Evolutionary conservation across 1,284 basidiomycete genomes (phyloP).

Genomic region (Amylostereum areolatum): DNA sequence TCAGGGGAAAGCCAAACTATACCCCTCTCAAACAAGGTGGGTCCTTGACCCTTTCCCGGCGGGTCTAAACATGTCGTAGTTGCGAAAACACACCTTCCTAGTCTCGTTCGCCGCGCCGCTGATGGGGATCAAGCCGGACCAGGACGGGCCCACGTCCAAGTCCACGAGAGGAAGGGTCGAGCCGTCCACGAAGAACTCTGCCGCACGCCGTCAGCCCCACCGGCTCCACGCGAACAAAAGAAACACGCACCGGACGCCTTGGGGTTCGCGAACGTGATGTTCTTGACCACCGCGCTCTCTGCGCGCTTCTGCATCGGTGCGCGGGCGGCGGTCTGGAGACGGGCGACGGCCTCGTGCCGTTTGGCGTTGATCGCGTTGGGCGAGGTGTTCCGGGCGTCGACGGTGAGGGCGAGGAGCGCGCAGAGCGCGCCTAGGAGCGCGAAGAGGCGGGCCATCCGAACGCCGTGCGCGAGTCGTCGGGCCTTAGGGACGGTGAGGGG

Average conservation of each 20-base stretch:
- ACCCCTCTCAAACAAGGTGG: too few relatives aligned
- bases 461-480: too few relatives aligned
- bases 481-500: too few relatives aligned
- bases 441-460: constrained; percentile 3
- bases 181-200: constrained; percentile 73
- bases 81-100: constrained; percentile 43
- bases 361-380: constrained; percentile 1
- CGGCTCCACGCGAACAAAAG: not conserved
- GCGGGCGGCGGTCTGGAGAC: not conserved
- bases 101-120: constrained; percentile 55
- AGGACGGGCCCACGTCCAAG: constrained; percentile 71
- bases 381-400: constrained; percentile 3
- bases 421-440: not conserved
- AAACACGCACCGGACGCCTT: constrained; percentile 47
- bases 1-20: too few relatives aligned
- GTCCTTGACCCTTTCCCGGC: too few relatives aligned
- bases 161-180: constrained; percentile 59
- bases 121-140: constrained; percentile 70
- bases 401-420: not conserved
- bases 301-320: not conserved
- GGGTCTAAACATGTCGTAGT: too few relatives aligned
- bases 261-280: constrained; percentile 69
- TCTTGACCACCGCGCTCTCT: constrained; percentile 31
- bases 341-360: constrained; percentile 2
- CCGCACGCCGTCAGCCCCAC: not conserved